Evolutionary conservation across 129 eudicot species (phyloP).

Genomic region (Flaveria robusta): DNA sequence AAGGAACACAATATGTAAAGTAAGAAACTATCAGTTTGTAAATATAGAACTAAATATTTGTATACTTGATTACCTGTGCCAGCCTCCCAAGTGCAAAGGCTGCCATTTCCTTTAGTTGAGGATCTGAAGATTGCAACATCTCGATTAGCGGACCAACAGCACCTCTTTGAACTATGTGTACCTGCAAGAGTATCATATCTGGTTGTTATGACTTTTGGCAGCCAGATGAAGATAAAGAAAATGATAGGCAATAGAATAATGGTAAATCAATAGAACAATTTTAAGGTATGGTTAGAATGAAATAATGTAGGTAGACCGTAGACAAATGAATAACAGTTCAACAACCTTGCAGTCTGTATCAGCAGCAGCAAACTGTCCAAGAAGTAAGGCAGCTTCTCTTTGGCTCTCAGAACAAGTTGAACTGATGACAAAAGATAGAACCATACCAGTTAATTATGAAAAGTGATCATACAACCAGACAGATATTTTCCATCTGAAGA

Average conservation of each 20-base stretch:
- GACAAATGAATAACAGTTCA: constrained; percentile 11
- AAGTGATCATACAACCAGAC: neutral
- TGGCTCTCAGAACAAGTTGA: constrained; percentile 92
- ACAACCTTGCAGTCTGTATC: constrained; percentile 97
- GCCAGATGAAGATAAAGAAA: constrained; percentile 1
- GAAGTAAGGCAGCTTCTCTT: constrained; percentile 97
- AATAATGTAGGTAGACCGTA: neutral
- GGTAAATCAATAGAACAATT: neutral
- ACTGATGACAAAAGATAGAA: constrained; percentile 40
- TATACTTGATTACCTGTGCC: constrained; percentile 68
- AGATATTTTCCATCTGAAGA: neutral
- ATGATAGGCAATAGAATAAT: neutral
- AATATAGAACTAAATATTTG: neutral
- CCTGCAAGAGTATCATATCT: constrained; percentile 48
- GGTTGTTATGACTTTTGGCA: neutral
- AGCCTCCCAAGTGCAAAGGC: constrained; percentile 98
- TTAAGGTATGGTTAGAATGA: neutral
- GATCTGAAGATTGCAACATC: constrained; percentile 76
- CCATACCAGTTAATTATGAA: neutral
- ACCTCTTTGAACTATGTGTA: constrained; percentile 96
- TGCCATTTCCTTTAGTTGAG: constrained; percentile 88
- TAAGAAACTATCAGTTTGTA: constrained; percentile 3
- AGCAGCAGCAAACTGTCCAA: constrained; percentile 97
- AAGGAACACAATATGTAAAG: neutral
- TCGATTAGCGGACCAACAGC: constrained; percentile 85